Base-by-base conservation (phyloP, 441 rosid genomes). In the Gossypium lobatum region DNA sequence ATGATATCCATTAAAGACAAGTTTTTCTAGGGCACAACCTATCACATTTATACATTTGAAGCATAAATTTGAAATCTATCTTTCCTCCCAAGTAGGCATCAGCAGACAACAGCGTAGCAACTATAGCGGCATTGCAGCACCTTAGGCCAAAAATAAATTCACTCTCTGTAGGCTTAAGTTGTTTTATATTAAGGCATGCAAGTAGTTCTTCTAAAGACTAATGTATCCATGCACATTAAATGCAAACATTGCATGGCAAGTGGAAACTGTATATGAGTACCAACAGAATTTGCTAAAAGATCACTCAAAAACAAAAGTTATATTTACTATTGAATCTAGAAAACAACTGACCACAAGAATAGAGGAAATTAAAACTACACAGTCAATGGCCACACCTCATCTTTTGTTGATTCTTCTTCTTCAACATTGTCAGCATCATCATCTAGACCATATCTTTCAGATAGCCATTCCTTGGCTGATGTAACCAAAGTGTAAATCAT, bases 391-490 rank as follows among this genome's bases (percentile, higher is more conserved):
- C 87, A 75, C 81, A 92, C 99, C 75, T 95, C 98, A 76, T 95
- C 98, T 82, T 95, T 91, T 80, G 80, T 87, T 26, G 88, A 90
- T 75, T 81, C 91, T 74, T 82, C 93, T 72, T 82, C 89, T 79
- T 77, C 86, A 37, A 68, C 76, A 52, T 69, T 34, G 31, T 85
- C 94, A 73, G 65, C 76, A 70, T 58, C 84, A 70, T 84, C 82
- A 48, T 86, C 92, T 81, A 83, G 86, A 72, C 95, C 80, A 82
- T 87, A 95, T 79, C 76, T 78, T 83, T 95, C 99, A 77, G 90
- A 83, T 58, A 95, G 77, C 97, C 99, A 95, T 70, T 93, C 99
- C 78, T 93, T 88, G 75, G 98, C 97, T 73, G 95, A 93, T 78
- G 93, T 77, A 70, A 91, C 91, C 80, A 95, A 82, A 45, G 98